These are phyloP conservation scores for Zygosaccharomyces lentus DNA, from an alignment of 805 yeast species.

Conservation along the genomic window DNA sequence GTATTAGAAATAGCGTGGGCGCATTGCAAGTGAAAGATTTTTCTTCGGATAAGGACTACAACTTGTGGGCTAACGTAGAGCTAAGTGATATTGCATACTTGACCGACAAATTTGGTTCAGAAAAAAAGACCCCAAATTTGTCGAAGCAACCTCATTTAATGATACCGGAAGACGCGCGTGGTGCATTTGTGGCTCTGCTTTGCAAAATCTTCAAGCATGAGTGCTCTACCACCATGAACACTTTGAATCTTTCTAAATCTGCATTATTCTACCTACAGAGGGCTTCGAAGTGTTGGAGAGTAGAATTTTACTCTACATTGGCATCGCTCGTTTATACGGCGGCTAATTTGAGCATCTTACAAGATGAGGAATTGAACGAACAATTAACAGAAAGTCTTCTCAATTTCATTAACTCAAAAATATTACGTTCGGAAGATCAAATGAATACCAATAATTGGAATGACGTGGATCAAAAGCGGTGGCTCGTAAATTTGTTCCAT, in stretches of 20 bases:
- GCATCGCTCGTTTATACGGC: conserved; percentile 51
- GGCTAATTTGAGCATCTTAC: conserved; percentile 37
- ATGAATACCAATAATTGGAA: conserved; percentile 38
- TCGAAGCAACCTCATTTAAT: conserved; percentile 8
- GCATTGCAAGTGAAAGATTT: conserved; percentile 38
- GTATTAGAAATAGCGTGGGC: conserved; percentile 28
- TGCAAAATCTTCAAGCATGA: conserved; percentile 44
- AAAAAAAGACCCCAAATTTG: conserved; percentile 1
- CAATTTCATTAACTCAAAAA: conserved; percentile 28
- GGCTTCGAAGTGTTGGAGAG: conserved; percentile 56
- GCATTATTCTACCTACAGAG: conserved; percentile 42
- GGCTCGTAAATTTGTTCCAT: conserved; percentile 44
- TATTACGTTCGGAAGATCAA: conserved; percentile 21
- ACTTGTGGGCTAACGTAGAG: conserved; percentile 42
- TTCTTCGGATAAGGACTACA: conserved; percentile 32
- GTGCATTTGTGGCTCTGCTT: conserved; percentile 40
- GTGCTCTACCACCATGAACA: conserved; percentile 6
- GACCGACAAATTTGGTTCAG: conserved; percentile 21
- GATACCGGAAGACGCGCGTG: conserved; percentile 43
- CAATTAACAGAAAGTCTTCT: conserved; percentile 35
- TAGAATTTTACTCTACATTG: conserved; percentile 44
- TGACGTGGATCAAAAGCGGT: conserved; percentile 45
- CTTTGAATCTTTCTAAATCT: conserved; percentile 39
- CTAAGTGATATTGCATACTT: conserved; percentile 31
- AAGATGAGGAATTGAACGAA: conserved; percentile 31